Evolutionary conservation across 1,284 basidiomycete genomes (phyloP).

Genomic region (Sanghuangporus weigelae): DNA sequence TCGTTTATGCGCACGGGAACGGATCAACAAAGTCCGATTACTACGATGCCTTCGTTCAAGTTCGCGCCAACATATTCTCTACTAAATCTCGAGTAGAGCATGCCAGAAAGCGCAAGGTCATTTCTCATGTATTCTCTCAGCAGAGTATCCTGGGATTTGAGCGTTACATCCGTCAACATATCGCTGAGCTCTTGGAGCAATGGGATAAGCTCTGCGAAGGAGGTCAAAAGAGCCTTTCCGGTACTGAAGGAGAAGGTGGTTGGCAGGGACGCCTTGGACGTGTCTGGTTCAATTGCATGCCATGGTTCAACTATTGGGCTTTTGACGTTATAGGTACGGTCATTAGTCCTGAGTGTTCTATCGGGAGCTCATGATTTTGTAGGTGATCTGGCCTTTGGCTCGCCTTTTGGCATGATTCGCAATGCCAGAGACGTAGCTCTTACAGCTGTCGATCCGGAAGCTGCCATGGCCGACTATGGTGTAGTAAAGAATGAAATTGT

Average conservation of each 20-base stretch:
- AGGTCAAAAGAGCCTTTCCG: conserved; percentile 49
- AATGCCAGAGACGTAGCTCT: conserved; percentile 67
- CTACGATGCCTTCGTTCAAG: conserved; percentile 78
- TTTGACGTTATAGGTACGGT: conserved; percentile 74
- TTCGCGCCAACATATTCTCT: conserved; percentile 77
- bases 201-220: conserved; percentile 70
- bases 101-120: conserved; percentile 84
- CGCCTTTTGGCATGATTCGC: conserved; percentile 85
- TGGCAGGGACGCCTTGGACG: conserved; percentile 58
- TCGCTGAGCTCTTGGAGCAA: conserved; percentile 58
- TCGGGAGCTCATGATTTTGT: conserved; percentile 22
- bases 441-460: conserved; percentile 42
- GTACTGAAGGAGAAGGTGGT: conserved; percentile 58
- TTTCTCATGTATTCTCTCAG: conserved; percentile 83
- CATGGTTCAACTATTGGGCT: conserved; percentile 76
- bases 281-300: conserved; percentile 70
- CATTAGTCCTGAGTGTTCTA: background rate
- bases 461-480: conserved; percentile 55
- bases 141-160: conserved; percentile 82
- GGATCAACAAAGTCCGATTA: conserved; percentile 77
- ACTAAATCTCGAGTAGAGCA: conserved; percentile 80
- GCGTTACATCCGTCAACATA: conserved; percentile 62
- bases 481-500: conserved; percentile 16
- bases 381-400: conserved; percentile 80
- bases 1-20: conserved; percentile 77